Conservation (phyloP, 257 asterid species). For the Gardenia jasminoides region DNA sequence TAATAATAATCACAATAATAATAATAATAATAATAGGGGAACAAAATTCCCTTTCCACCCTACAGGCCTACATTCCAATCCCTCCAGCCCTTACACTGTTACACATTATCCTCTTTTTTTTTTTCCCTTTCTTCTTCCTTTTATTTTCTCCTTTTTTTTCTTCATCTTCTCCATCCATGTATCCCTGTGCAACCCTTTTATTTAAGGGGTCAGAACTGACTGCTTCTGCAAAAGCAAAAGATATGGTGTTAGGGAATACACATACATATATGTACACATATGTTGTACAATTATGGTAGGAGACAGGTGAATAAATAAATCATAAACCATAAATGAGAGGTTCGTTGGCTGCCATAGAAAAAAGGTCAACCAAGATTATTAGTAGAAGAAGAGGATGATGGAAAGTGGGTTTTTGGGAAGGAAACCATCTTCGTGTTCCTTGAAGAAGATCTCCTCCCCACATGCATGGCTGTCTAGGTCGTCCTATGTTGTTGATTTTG, state of each 20-base stretch:
- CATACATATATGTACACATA: no score
- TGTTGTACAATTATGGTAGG: background rate
- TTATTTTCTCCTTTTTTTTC: background rate
- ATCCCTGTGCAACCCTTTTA: background rate
- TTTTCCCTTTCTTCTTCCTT: background rate
- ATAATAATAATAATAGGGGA: background rate
- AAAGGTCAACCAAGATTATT: background rate
- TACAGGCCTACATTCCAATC: background rate
- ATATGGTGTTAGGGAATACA: background rate
- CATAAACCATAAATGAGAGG: background rate
- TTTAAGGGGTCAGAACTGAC: background rate
- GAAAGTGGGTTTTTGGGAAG: slow-evolving; percentile 7
- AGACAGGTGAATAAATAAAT: background rate
- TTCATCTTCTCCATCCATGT: background rate
- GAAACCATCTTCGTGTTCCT: slow-evolving; percentile 10
- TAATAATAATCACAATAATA: slow-evolving; percentile 1
- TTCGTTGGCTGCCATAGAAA: background rate
- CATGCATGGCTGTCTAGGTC: background rate
- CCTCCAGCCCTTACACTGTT: no score
- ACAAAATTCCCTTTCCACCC: background rate
- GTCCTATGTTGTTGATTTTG: background rate
- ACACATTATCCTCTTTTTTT: background rate
- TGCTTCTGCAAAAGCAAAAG: background rate
- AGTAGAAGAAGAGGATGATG: slow-evolving; percentile 1
- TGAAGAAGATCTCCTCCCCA: slow-evolving; percentile 9